phyloP scores from a whole-genome alignment of 2,329 filamentous ascomycete genomes.

The Bimuria novae-zelandiae region DNA sequence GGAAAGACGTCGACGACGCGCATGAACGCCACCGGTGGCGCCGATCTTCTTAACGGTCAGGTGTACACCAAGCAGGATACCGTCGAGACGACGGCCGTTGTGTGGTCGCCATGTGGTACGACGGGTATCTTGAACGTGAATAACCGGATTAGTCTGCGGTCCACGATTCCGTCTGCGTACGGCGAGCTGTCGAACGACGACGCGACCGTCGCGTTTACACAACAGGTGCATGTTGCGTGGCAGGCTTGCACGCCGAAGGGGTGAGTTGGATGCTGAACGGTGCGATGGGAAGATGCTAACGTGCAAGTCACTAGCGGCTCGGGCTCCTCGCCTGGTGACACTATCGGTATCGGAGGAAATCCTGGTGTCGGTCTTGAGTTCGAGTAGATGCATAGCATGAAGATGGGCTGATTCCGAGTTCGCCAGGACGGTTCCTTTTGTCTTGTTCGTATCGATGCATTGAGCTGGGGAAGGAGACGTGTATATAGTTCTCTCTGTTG shows the following conservation, averaged over 20 bases:
- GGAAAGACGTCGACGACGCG: slow-evolving; percentile 34
- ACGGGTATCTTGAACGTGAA: slow-evolving; percentile 42
- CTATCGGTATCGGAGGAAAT: slow-evolving; percentile 31
- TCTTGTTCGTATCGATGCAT: background rate
- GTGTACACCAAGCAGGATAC: slow-evolving; percentile 55
- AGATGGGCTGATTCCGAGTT: background rate
- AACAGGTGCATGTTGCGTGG: slow-evolving; percentile 42
- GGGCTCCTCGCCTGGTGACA: slow-evolving; percentile 18
- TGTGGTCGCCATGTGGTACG: slow-evolving; percentile 42
- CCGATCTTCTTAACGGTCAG: slow-evolving; percentile 44
- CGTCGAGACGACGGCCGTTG: slow-evolving; percentile 38
- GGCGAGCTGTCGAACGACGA: slow-evolving; percentile 42
- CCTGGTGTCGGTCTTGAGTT: slow-evolving; percentile 24
- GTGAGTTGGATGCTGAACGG: slow-evolving; percentile 7
- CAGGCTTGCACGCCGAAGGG: slow-evolving; percentile 31
- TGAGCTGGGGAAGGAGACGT: background rate
- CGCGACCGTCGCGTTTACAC: slow-evolving; percentile 42
- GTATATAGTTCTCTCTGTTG: background rate
- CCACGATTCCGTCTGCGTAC: slow-evolving; percentile 21
- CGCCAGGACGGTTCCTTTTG: background rate
- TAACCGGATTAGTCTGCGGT: slow-evolving; percentile 36
- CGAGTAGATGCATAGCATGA: slow-evolving; percentile 7
- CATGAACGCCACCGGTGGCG: slow-evolving; percentile 37
- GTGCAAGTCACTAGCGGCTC: slow-evolving; percentile 8
- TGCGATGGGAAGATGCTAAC: background rate